Evolutionary conservation across 768 basidiomycete genomes (phyloP), one percentile per base, ranked within the genome.

Genomic region (Rhodotorula paludigena): DNA sequence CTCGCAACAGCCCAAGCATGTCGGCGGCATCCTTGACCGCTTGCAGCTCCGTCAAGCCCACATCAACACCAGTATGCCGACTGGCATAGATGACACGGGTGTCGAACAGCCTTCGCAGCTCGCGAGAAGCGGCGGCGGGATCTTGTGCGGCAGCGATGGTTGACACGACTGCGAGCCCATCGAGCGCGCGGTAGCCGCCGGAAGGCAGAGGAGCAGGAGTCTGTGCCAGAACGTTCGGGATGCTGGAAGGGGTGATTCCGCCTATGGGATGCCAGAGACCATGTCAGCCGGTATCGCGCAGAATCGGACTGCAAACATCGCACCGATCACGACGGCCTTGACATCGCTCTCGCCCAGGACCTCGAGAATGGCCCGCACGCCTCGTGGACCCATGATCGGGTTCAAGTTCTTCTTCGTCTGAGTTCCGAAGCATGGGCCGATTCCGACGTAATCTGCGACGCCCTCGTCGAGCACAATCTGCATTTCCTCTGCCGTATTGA

Each of bases 161-260:
- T 30, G 90, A 92, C 47, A 96, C 87, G 57, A 96, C 84, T 18
- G 93, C 93, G 35, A 96, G 82, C 0, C 93, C 93, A 64, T 90
- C 87, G 23, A 94, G 80, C 2, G 80, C 60, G 63, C 82, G 85
- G 49, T 70, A 74, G 16, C 39, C 45, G 32, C 60, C 65, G 0
- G 44, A 32, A 2, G 57, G 21, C 28, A 66, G 59, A 5, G 75
- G 64, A 1, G 63, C 69, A 9, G 70, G 54, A 0, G 88, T 86
- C 15, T 88, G 89, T 71, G 90, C 85, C 12, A 96, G 76, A 6
- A 87, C 86, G 56, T 88, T 84, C 60, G 89, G 81, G 33, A 89
- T 78, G 74, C 93, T 97, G 1, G 81, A 81, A 1, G 84, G 82
- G 71, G 90, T 93, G 76, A 96, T 89, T 0, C 93, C 93, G 54